A percentile compares a stretch with the other conserved stretches of the same genome.
Conservation (phyloP, 345 rosid genomes). For the Populus pruinosa region DNA sequence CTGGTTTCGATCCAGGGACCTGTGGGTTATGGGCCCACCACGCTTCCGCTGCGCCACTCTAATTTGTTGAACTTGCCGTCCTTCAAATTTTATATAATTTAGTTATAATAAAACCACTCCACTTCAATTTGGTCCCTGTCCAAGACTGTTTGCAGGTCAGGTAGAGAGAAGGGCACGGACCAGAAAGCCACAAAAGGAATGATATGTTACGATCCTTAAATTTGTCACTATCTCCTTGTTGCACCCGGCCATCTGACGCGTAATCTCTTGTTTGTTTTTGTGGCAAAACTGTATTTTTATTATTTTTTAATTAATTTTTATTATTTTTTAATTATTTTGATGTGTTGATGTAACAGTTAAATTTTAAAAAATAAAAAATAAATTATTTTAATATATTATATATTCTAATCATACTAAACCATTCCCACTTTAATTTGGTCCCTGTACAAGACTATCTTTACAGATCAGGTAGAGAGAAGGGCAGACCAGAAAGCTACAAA, state of each 20-base stretch:
- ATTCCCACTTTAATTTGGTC: neutral
- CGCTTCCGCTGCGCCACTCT: conserved; percentile 43
- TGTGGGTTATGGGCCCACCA: conserved; percentile 42
- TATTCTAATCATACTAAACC: too few relatives aligned
- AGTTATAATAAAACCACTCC: rapidly evolving
- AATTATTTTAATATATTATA: too few relatives aligned
- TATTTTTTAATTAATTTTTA: too few relatives aligned
- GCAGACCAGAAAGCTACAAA: neutral
- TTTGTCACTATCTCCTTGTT: neutral
- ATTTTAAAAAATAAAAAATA: too few relatives aligned
- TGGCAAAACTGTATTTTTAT: too few relatives aligned
- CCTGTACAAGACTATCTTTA: too few relatives aligned
- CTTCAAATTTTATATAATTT: rapidly evolving
- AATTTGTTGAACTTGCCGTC: neutral
- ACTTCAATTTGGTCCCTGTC: neutral
- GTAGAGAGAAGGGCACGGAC: neutral
- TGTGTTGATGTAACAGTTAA: too few relatives aligned
- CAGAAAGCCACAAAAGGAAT: neutral
- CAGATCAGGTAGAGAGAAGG: neutral
- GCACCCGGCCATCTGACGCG: neutral
- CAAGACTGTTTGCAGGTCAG: neutral
- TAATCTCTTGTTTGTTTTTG: too few relatives aligned
- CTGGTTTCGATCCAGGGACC: conserved; percentile 40
- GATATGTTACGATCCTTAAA: too few relatives aligned
- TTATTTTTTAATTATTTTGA: too few relatives aligned